phyloP scores from a whole-genome alignment of 352 stramenopile genomes.

The Globisporangium paddicum region DNA sequence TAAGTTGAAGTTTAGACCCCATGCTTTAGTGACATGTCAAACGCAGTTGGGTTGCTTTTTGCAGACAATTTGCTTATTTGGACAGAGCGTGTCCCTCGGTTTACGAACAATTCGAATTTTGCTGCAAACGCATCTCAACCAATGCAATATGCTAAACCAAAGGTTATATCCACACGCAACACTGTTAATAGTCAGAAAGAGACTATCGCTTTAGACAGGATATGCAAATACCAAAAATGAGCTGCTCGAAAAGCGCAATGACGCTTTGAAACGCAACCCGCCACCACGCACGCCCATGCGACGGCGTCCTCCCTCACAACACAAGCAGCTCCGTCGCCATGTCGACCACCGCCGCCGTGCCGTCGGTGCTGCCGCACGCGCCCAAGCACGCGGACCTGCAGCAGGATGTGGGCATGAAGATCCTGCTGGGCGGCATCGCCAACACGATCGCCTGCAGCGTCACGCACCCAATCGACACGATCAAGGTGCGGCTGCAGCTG shows the following conservation, averaged over 20 bases:
- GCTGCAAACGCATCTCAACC: neutral
- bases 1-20: conserved; percentile 8
- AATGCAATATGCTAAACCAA: neutral
- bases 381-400: conserved; percentile 41
- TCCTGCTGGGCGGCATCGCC: conserved; percentile 52
- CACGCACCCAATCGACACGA: conserved; percentile 63
- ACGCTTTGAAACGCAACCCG: conserved; percentile 5
- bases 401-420: conserved; percentile 54
- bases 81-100: neutral
- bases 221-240: neutral
- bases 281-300: no score
- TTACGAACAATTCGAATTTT: neutral
- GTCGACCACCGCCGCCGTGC: conserved; percentile 7
- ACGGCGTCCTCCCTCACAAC: neutral
- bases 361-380: conserved; percentile 1
- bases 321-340: conserved; percentile 4
- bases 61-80: no score
- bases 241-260: neutral
- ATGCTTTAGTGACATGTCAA: neutral
- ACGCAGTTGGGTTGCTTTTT: no score
- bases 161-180: no score
- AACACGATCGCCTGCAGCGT: conserved; percentile 48
- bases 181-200: neutral
- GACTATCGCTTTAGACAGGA: neutral
- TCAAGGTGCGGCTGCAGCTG: conserved; percentile 68